Evolutionary conservation across 2,329 filamentous ascomycete species (phyloP).

Genomic region (Tricladium varicosporioides): DNA sequence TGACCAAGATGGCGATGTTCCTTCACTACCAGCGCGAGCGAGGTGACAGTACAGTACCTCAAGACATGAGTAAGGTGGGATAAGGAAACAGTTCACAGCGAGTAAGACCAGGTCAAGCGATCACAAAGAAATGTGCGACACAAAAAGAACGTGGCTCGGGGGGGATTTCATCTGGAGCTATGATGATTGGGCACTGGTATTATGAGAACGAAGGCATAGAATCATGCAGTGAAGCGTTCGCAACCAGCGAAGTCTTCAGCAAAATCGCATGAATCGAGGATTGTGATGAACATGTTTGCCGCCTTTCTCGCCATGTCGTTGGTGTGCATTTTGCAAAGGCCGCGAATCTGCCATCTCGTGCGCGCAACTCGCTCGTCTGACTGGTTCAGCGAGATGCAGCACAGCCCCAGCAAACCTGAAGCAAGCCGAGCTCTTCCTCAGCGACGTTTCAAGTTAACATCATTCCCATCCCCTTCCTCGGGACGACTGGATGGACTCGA

Average conservation of each 20-base stretch:
- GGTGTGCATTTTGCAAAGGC: slow-evolving; percentile 2
- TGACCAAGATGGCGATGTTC: slow-evolving; percentile 4
- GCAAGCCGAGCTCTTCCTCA: slow-evolving; percentile 27
- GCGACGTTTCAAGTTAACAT: slow-evolving; percentile 25
- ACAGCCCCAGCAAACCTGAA: slow-evolving; percentile 13
- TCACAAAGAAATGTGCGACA: not conserved
- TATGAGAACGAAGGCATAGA: not conserved
- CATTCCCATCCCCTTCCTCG: slow-evolving; percentile 5
- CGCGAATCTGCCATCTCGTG: not conserved
- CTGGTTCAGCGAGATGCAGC: not conserved
- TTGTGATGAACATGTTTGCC: slow-evolving; percentile 23
- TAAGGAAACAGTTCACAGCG: not conserved
- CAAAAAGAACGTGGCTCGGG: not conserved
- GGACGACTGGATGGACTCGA: slow-evolving; percentile 7
- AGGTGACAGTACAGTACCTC: too few species aligned
- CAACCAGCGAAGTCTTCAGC: too few species aligned
- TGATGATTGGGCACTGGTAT: not conserved
- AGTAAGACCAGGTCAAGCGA: not conserved
- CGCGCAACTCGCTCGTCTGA: not conserved
- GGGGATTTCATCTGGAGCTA: not conserved
- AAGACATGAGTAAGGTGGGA: slow-evolving; percentile 5
- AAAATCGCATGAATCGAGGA: slow-evolving; percentile 15
- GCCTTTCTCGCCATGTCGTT: not conserved
- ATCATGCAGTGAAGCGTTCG: slow-evolving; percentile 7
- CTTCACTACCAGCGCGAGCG: not conserved